Evolutionary conservation across 1,284 basidiomycete species (phyloP), one percentile per base, ranked within the genome.

Genomic region (Hypsizygus ulmarius): DNA sequence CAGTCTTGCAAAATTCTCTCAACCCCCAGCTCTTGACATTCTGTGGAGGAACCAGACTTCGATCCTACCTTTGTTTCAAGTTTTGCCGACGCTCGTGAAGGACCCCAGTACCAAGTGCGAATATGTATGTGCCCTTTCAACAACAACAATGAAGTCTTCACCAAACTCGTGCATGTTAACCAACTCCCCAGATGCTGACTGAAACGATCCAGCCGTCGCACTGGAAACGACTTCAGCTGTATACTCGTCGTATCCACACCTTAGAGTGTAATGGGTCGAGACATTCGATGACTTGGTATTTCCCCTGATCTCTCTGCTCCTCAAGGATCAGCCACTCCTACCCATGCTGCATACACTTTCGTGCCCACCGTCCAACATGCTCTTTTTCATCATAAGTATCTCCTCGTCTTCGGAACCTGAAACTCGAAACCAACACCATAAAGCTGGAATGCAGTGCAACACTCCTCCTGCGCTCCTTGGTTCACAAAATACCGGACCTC

Each of bases 351-450:
- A 40, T n/a, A 44, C 50, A 18, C 45, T 51, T 8, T 38, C 45
- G 37, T 43, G 27, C 18, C 42, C 34, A 9, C 32, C 39, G n/a
- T 37, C 39, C 10, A 3, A 37, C 3, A 19, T 36, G 21, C 41
- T 49, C 9, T 46, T 49, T 27, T 36, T 46, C 21, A 36, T 52
- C n/a, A 37, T n/a, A n/a, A n/a, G n/a, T 51, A n/a, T 15, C 42
- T 5, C 38, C 28, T 6, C 43, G 29, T 4, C 50, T 52, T 4
- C 19, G 21, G 11, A 27, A 38, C 9, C n/a, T 51, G 15, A 9
- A 10, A 18, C 29, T n/a, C n/a, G 28, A n/a, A n/a, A 12, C 10
- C 11, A 18, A 14, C 11, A 6, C 14, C 16, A 27, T 25, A 35
- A 39, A 38, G 33, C 15, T 2, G 44, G 18, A 16, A 40, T 29